phyloP scores from a whole-genome alignment of 106 monocot genomes.

The Triglochin maritima region DNA sequence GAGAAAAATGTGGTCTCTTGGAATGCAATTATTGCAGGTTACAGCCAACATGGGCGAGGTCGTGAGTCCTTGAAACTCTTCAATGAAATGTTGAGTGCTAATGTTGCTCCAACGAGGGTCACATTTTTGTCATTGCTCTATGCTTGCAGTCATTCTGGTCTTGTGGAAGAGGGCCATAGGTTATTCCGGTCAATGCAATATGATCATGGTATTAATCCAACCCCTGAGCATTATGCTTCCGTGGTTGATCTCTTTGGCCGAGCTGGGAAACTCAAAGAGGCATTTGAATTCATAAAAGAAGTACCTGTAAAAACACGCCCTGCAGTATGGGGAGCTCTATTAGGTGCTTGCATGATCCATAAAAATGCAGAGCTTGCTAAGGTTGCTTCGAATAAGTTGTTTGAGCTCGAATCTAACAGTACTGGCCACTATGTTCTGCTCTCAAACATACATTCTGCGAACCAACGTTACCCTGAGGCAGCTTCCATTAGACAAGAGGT shows the following conservation, averaged over 20 bases:
- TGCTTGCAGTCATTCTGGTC: slow-evolving; percentile 77
- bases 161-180: slow-evolving; percentile 43
- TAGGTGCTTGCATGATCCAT: slow-evolving; percentile 76
- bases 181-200: slow-evolving; percentile 39
- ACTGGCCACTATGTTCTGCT: slow-evolving; percentile 63
- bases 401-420: slow-evolving; percentile 58
- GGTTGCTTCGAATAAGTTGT: slow-evolving; percentile 47
- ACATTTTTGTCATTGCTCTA: slow-evolving; percentile 65
- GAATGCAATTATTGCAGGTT: slow-evolving; percentile 74
- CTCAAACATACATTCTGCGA: slow-evolving; percentile 64
- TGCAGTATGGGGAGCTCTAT: slow-evolving; percentile 66
- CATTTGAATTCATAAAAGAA: slow-evolving; percentile 40
- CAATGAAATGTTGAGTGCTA: slow-evolving; percentile 27
- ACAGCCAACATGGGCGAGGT: slow-evolving; percentile 66
- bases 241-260: slow-evolving; percentile 82
- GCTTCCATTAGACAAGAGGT: slow-evolving; percentile 48
- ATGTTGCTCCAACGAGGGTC: slow-evolving; percentile 27
- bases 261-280: slow-evolving; percentile 50
- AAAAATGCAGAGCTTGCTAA: slow-evolving; percentile 36
- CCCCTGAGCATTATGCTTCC: slow-evolving; percentile 56
- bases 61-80: slow-evolving; percentile 46
- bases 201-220: slow-evolving; percentile 28
- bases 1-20: slow-evolving; percentile 78
- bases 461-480: slow-evolving; percentile 37
- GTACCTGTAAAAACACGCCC: slow-evolving; percentile 28